Conservation (phyloP, 805 yeast genomes). For the Metschnikowia matae region DNA sequence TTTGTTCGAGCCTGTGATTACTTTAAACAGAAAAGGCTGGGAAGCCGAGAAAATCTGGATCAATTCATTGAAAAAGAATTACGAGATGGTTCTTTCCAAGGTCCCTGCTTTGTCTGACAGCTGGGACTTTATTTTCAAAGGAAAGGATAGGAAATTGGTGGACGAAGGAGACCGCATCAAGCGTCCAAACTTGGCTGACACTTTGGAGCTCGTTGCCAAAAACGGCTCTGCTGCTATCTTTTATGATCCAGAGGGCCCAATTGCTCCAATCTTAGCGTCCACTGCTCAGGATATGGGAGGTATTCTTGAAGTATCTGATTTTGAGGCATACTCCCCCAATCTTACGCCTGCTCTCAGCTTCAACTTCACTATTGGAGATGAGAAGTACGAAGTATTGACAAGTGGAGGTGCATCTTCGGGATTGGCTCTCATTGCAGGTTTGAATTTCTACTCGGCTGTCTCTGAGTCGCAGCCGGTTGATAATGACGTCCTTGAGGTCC, state of each 20-base stretch:
- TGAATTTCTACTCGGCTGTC: slow-evolving; percentile 48
- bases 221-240: slow-evolving; percentile 76
- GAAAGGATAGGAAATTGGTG: slow-evolving; percentile 23
- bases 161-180: slow-evolving; percentile 55
- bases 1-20: slow-evolving; percentile 69
- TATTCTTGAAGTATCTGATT: slow-evolving; percentile 59
- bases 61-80: slow-evolving; percentile 31
- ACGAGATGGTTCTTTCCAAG: slow-evolving; percentile 22
- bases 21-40: slow-evolving; percentile 56
- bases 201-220: slow-evolving; percentile 63
- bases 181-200: slow-evolving; percentile 61
- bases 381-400: slow-evolving; percentile 29
- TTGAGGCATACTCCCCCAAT: slow-evolving; percentile 53
- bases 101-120: slow-evolving; percentile 31
- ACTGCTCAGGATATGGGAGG: slow-evolving; percentile 60
- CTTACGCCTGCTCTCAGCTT: slow-evolving; percentile 33
- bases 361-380: slow-evolving; percentile 16
- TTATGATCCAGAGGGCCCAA: slow-evolving; percentile 77
- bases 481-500: slow-evolving; percentile 41
- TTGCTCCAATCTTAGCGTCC: slow-evolving; percentile 57
- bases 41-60: slow-evolving; percentile 21
- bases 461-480: slow-evolving; percentile 25
- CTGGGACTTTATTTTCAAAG: slow-evolving; percentile 56
- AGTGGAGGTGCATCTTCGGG: slow-evolving; percentile 81
- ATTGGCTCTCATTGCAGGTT: slow-evolving; percentile 70